A percentile compares a stretch with the other conserved stretches of the same genome.
phyloP scores from a whole-genome alignment of 1,284 basidiomycete species.

The Trichosporon sp. region DNA sequence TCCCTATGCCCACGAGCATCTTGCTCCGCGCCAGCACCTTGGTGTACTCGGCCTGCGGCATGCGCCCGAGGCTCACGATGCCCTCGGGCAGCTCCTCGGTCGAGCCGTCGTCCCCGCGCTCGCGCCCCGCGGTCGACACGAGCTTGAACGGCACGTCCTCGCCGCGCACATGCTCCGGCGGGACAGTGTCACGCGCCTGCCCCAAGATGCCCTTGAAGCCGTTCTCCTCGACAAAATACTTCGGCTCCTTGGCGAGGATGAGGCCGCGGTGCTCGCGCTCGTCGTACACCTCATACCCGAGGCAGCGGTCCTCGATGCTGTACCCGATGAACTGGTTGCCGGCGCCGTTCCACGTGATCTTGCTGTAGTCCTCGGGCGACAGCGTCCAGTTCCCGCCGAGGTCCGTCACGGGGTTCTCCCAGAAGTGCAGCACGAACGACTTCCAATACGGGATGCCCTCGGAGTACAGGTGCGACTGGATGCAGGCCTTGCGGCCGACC shows the following conservation, averaged over 20 bases:
- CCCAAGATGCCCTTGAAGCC: slow-evolving; percentile 5
- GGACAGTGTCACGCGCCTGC: slow-evolving; percentile 8
- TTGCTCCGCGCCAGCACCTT: slow-evolving; percentile 15
- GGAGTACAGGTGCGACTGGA: slow-evolving; percentile 21
- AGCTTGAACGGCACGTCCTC: slow-evolving; percentile 24
- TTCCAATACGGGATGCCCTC: slow-evolving; percentile 46
- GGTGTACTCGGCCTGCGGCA: slow-evolving; percentile 9
- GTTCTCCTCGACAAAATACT: slow-evolving; percentile 33
- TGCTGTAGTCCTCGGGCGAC: slow-evolving; percentile 41
- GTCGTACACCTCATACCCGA: background rate
- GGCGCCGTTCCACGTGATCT: slow-evolving; percentile 9
- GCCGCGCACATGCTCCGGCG: slow-evolving; percentile 4
- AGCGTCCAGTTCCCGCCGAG: slow-evolving; percentile 43
- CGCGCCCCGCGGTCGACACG: slow-evolving; percentile 27
- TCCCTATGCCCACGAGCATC: slow-evolving; percentile 16
- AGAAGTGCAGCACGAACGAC: slow-evolving; percentile 41
- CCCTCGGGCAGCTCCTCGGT: background rate
- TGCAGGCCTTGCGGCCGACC: slow-evolving; percentile 20
- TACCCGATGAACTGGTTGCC: slow-evolving; percentile 48
- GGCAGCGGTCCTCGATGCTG: slow-evolving; percentile 45
- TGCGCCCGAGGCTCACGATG: slow-evolving; percentile 12
- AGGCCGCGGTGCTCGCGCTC: slow-evolving; percentile 41
- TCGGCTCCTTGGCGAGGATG: slow-evolving; percentile 42
- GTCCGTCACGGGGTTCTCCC: slow-evolving; percentile 28
- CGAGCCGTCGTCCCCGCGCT: background rate